These are phyloP conservation scores for Galeopsis tetrahit DNA, from an alignment of 257 asterid species.

Conservation along the genomic window DNA sequence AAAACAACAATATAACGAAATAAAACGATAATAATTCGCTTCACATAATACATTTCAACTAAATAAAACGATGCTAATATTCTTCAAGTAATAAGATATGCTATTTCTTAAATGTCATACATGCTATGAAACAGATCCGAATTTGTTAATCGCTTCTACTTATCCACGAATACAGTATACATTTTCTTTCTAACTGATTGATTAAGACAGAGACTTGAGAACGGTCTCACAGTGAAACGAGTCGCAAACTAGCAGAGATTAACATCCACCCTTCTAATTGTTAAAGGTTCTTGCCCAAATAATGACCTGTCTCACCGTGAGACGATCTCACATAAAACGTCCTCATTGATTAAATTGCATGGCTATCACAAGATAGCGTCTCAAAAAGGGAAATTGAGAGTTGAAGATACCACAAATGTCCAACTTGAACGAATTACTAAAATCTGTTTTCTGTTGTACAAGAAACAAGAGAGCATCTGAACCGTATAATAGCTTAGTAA, in stretches of 20 bases:
- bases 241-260: no score
- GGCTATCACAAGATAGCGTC: not conserved
- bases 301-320: no score
- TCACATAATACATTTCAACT: no score
- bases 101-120: no score
- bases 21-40: no score
- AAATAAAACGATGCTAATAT: no score
- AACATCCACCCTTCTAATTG: no score
- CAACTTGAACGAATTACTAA: not conserved
- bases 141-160: not conserved
- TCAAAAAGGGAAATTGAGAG: not conserved
- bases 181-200: not conserved
- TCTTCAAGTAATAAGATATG: no score
- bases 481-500: not conserved
- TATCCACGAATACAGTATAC: not conserved
- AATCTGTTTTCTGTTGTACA: slow-evolving; percentile 6
- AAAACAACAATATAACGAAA: no score
- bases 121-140: not conserved
- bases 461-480: slow-evolving; percentile 13
- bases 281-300: no score
- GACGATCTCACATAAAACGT: no score
- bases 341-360: not conserved
- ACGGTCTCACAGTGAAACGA: no score
- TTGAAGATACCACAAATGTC: not conserved
- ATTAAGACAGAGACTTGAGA: not conserved